Evolutionary conservation across 2,329 filamentous ascomycete genomes (phyloP).

Genomic region (Neodidymelliopsis sp.): DNA sequence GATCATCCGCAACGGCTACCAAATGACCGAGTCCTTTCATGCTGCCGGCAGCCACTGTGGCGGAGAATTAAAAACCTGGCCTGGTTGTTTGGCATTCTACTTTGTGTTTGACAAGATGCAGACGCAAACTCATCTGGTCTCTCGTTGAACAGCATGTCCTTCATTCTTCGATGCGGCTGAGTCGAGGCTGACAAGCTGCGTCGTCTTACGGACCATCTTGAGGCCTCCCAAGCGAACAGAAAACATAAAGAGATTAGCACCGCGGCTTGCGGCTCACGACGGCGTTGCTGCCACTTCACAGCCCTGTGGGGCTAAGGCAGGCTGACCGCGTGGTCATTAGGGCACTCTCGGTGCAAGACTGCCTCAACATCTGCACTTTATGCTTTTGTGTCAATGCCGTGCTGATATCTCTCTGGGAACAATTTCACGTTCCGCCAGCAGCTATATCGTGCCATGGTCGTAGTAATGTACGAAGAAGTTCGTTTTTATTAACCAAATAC

Average conservation of each 20-base stretch:
- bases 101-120: background rate
- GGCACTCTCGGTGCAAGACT: no score
- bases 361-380: no score
- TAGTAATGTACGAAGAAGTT: no score
- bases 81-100: no score
- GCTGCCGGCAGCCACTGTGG: conserved; percentile 1
- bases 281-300: conserved; percentile 5
- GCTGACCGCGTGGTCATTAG: conserved; percentile 1
- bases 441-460: no score
- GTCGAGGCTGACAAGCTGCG: background rate
- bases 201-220: background rate
- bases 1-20: conserved; percentile 9
- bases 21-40: conserved; percentile 1
- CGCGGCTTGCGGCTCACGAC: background rate
- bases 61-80: no score
- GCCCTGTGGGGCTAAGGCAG: conserved; percentile 5
- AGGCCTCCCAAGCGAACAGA: conserved; percentile 15
- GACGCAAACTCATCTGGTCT: background rate
- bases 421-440: no score
- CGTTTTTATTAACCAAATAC: no score
- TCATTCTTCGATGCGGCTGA: conserved; percentile 10
- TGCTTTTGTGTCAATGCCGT: no score
- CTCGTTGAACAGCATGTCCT: background rate
- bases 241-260: background rate
- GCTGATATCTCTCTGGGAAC: no score